Evolutionary conservation across 2,329 filamentous ascomycete species (phyloP).

Genomic region (Nothopassalora personata): DNA sequence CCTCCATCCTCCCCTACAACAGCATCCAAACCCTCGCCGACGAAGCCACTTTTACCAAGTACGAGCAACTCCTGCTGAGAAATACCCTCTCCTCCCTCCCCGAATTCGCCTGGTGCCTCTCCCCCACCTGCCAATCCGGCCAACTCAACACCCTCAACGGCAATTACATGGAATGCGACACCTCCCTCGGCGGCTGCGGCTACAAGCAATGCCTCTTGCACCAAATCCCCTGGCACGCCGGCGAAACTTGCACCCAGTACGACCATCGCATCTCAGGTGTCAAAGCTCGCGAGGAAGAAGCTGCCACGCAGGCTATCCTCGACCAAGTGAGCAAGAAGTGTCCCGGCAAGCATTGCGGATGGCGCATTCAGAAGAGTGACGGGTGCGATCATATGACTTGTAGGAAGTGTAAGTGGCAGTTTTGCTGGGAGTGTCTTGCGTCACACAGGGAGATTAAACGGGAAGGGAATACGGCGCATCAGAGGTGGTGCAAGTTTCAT

Average conservation of each 20-base stretch:
- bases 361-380: constrained; percentile 36
- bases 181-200: constrained; percentile 24
- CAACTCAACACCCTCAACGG: constrained; percentile 44
- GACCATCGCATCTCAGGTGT: constrained; percentile 29
- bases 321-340: constrained; percentile 35
- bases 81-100: constrained; percentile 41
- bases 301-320: constrained; percentile 27
- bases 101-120: constrained; percentile 51
- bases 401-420: constrained; percentile 35
- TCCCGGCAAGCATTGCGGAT: constrained; percentile 33
- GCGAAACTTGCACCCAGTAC: constrained; percentile 38
- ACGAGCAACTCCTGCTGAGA: constrained; percentile 43
- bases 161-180: constrained; percentile 39
- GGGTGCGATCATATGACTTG: constrained; percentile 41
- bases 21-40: constrained; percentile 46
- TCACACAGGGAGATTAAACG: constrained; percentile 24
- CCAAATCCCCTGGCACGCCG: constrained; percentile 34
- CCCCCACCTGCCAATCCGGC: constrained; percentile 46
- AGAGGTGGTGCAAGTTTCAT: constrained; percentile 28
- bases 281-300: constrained; percentile 25
- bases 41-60: constrained; percentile 42
- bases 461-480: constrained; percentile 28
- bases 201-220: constrained; percentile 36
- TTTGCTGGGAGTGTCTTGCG: constrained; percentile 38
- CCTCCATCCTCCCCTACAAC: constrained; percentile 38